Evolutionary conservation across 192 early-diverging fungal genomes (phyloP).

Genomic region (Neocallimastix lanati): DNA sequence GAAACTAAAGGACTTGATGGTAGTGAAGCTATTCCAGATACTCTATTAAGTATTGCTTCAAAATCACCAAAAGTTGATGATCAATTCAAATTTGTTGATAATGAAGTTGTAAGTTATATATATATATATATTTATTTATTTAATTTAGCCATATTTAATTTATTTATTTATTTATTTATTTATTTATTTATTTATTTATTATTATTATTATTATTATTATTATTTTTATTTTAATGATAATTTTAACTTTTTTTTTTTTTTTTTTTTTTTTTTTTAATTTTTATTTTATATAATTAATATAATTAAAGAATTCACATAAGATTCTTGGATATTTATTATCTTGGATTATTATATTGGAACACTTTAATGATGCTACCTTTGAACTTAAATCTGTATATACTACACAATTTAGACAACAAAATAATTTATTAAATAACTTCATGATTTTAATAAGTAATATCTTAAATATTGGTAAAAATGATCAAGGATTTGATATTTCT

Average conservation of each 20-base stretch:
- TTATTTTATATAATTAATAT: too few species aligned
- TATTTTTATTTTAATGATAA: conserved; percentile 1
- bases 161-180: too few species aligned
- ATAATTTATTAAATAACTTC: conserved; percentile 24
- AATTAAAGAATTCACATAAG: conserved; percentile 12
- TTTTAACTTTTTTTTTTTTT: not conserved
- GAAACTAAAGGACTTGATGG: conserved; percentile 8
- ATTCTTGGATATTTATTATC: conserved; percentile 46
- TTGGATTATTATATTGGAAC: conserved; percentile 56
- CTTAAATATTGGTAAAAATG: conserved; percentile 31
- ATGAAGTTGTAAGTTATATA: conserved; percentile 4
- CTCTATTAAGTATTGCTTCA: not conserved
- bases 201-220: conserved; percentile 3
- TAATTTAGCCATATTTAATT: too few species aligned
- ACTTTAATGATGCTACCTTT: conserved; percentile 49
- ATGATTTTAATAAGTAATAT: conserved; percentile 42
- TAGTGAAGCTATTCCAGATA: not conserved
- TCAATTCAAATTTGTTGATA: conserved; percentile 2
- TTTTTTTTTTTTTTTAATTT: not conserved
- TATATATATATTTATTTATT: too few species aligned
- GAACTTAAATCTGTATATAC: conserved; percentile 21
- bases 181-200: too few species aligned
- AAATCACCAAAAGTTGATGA: not conserved
- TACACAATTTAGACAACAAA: conserved; percentile 28
- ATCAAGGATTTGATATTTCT: conserved; percentile 39